A percentile compares a stretch with the other conserved stretches of the same genome.
phyloP scores from a whole-genome alignment of 1,284 basidiomycete genomes.

The Hemileia vastatrix region DNA sequence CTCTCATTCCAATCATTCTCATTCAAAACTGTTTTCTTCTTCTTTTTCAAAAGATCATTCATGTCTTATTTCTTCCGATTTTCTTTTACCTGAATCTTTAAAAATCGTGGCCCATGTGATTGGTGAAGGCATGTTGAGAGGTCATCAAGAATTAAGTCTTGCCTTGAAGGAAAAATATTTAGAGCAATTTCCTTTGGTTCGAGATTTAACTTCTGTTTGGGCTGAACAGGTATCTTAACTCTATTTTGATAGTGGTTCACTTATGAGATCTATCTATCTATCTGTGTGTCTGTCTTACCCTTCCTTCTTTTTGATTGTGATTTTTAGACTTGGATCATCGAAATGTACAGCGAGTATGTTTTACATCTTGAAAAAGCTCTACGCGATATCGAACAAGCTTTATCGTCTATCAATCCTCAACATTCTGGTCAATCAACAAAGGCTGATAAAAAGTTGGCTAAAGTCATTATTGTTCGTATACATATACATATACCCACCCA shows the following conservation, averaged over 20 bases:
- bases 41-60: neutral
- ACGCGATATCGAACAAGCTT: constrained; percentile 69
- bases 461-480: constrained; percentile 17
- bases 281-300: neutral
- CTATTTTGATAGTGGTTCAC: neutral
- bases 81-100: constrained; percentile 69
- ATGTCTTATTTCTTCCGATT: constrained; percentile 40
- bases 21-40: constrained; percentile 5
- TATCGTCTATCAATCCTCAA: constrained; percentile 52
- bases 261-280: neutral
- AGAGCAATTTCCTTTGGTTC: constrained; percentile 81
- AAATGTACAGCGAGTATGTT: constrained; percentile 83
- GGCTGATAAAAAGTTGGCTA: constrained; percentile 9
- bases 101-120: constrained; percentile 73
- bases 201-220: constrained; percentile 83
- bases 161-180: constrained; percentile 76
- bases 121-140: constrained; percentile 69
- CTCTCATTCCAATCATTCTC: constrained; percentile 23
- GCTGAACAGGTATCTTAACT: constrained; percentile 65
- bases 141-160: constrained; percentile 70
- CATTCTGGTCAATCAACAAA: constrained; percentile 1
- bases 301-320: constrained; percentile 9
- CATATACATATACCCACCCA: no score
- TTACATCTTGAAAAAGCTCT: constrained; percentile 80
- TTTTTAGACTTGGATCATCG: constrained; percentile 72